phyloP scores from a whole-genome alignment of 2,329 filamentous ascomycete species.

The Calonectria crousiana region DNA sequence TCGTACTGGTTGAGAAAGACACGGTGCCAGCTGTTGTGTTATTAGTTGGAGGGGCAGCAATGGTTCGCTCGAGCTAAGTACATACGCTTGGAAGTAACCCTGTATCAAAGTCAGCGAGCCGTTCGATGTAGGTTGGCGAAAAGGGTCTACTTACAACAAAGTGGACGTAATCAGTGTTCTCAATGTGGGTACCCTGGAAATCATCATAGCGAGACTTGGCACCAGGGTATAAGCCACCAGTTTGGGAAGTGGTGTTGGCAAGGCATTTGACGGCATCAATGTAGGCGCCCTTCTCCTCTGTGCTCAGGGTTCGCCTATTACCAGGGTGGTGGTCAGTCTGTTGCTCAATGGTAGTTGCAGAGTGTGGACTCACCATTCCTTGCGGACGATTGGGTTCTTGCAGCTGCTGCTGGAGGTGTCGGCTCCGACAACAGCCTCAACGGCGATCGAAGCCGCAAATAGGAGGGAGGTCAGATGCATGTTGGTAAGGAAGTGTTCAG shows the following conservation, averaged over 20 bases:
- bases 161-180: conserved; percentile 37
- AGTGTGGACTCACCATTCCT: conserved; percentile 31
- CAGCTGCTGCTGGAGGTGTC: conserved; percentile 15
- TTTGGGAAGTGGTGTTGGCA: conserved; percentile 29
- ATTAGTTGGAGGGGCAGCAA: neutral
- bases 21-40: conserved; percentile 29
- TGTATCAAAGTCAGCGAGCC: neutral
- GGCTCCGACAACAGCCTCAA: conserved; percentile 26
- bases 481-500: neutral
- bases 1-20: conserved; percentile 36
- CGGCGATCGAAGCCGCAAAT: conserved; percentile 8
- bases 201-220: conserved; percentile 42
- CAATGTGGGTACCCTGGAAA: conserved; percentile 42
- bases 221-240: conserved; percentile 29
- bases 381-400: conserved; percentile 29
- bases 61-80: neutral
- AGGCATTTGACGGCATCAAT: conserved; percentile 41
- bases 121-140: neutral
- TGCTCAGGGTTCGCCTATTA: conserved; percentile 31
- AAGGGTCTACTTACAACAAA: conserved; percentile 37
- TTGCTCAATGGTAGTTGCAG: neutral
- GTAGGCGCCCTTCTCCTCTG: conserved; percentile 36
- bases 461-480: conserved; percentile 24
- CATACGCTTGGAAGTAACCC: conserved; percentile 30
- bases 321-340: neutral